Base-by-base conservation (phyloP, 345 rosid genomes). In the Angophora floribunda region DNA sequence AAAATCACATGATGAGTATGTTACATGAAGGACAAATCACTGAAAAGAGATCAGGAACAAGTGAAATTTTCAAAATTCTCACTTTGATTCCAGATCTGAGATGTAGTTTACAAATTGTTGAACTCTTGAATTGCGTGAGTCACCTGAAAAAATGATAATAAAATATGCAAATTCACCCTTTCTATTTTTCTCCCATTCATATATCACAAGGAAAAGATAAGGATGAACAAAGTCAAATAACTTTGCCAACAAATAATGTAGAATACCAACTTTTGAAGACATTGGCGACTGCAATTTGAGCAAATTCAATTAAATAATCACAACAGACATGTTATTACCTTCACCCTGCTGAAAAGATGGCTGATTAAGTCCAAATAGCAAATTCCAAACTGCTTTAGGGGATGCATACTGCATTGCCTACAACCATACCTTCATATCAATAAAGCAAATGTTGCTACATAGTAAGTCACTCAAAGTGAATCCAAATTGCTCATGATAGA, bases 401-500 rank as follows among this genome's bases (percentile, higher is more conserved):
- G 99, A 96, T 89, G 95, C 94, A 94, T 95, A 97, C 86, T 96
- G 99, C 97, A 97, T 96, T 89, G 99, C 96, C 99, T 97, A 91
- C 41, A 91, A 89, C 65, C 59, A 51, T 36, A 75, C 84, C 49
- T 75, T 75, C 84, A 75, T 75, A 75, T 75, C 84, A 75, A 75
- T 75, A 75, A 75, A 75, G 82, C 28, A 75, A 75, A 75, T 6
- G 3, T 75, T 75, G 49, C 84, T 75, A 75, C 7, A 5, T 19
- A 75, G 84, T 75, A 75, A 75, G 84, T 75, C 84, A 41, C 49
- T 41, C 49, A 41, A 45, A 75, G 28, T 75, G 45, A 36, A 75
- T 41, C 49, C 84, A 75, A 21, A 75, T 75, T 41, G 49, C 13
- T 41, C 84, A 36, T 75, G 84, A 75, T 75, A 75, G 36, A 86